Evolutionary conservation across 306 rosid genomes (phyloP).

Genomic region (Malus fusca): DNA sequence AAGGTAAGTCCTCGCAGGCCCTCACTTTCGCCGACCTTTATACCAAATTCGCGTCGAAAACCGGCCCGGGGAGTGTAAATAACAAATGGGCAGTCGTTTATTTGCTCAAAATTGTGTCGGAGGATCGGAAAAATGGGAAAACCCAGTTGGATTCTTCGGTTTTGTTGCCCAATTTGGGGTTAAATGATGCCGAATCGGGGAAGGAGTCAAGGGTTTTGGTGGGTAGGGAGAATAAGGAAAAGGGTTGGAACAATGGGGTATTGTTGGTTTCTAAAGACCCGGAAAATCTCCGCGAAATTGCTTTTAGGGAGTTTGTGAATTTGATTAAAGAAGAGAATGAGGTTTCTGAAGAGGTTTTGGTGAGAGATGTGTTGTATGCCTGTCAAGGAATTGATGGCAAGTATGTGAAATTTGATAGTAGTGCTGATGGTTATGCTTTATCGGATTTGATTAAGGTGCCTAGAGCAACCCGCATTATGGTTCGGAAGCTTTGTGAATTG

Average conservation of each 20-base stretch:
- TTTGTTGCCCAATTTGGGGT: slow-evolving; percentile 54
- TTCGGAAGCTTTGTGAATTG: slow-evolving; percentile 73
- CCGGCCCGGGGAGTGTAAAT: slow-evolving; percentile 60
- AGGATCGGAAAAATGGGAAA: slow-evolving; percentile 43
- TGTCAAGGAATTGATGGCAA: slow-evolving; percentile 92
- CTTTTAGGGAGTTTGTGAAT: slow-evolving; percentile 60
- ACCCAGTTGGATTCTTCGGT: slow-evolving; percentile 37
- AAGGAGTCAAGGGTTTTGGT: slow-evolving; percentile 30
- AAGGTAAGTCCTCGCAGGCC: slow-evolving; percentile 81
- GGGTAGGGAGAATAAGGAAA: slow-evolving; percentile 15
- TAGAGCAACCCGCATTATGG: slow-evolving; percentile 54
- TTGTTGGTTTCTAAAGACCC: slow-evolving; percentile 63
- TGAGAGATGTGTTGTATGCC: slow-evolving; percentile 80
- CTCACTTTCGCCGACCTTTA: slow-evolving; percentile 86
- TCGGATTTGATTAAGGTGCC: slow-evolving; percentile 55
- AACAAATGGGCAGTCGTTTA: slow-evolving; percentile 90
- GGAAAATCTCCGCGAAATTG: slow-evolving; percentile 60
- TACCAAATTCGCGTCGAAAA: slow-evolving; percentile 61
- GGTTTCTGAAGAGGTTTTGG: slow-evolving; percentile 69
- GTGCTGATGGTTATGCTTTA: slow-evolving; percentile 42
- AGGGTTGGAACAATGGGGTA: slow-evolving; percentile 64
- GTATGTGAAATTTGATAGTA: slow-evolving; percentile 51
- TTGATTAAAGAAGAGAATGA: slow-evolving; percentile 74
- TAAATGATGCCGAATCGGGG: slow-evolving; percentile 25
- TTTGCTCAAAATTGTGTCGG: slow-evolving; percentile 62